phyloP scores from a whole-genome alignment of 495 filamentous ascomycete species.

The Sordaria brevicollis region DNA sequence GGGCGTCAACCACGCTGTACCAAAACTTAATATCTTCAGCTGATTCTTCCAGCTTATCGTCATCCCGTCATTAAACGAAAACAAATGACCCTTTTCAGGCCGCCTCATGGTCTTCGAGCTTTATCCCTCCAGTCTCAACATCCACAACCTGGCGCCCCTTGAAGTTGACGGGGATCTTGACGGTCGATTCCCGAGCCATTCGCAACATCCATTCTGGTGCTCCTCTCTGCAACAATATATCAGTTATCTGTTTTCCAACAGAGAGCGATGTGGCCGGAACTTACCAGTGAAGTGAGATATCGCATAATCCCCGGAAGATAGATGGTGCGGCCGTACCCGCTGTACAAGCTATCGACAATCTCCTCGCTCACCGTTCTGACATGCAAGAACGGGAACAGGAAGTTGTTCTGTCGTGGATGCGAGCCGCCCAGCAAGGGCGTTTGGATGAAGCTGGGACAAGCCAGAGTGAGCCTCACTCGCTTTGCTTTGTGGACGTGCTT shows the following conservation, averaged over 20 bases:
- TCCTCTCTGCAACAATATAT: neutral
- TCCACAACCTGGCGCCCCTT: neutral
- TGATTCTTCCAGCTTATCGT: too few relatives aligned
- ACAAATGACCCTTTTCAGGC: too few relatives aligned
- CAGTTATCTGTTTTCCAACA: neutral
- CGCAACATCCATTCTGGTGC: neutral
- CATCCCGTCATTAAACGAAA: too few relatives aligned
- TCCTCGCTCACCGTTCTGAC: conserved; percentile 26
- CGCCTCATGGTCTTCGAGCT: neutral
- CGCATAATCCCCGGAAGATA: conserved; percentile 25
- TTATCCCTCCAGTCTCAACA: neutral
- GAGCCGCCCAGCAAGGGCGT: conserved; percentile 24
- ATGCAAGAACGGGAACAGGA: conserved; percentile 26
- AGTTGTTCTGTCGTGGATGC: conserved; percentile 16
- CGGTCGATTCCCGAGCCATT: neutral
- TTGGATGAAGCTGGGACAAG: conserved; percentile 24
- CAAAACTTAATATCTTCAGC: too few relatives aligned
- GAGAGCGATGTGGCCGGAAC: neutral
- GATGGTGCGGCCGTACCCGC: conserved; percentile 21
- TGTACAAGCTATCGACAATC: conserved; percentile 23
- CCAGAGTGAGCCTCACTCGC: conserved; percentile 20
- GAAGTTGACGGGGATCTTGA: neutral
- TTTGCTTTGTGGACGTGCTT: conserved; percentile 16
- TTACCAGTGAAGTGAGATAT: conserved; percentile 23
- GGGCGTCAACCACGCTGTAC: too few relatives aligned